Evolutionary conservation across 169 alveolate species (phyloP).

Genomic region (Neospora caninum): DNA sequence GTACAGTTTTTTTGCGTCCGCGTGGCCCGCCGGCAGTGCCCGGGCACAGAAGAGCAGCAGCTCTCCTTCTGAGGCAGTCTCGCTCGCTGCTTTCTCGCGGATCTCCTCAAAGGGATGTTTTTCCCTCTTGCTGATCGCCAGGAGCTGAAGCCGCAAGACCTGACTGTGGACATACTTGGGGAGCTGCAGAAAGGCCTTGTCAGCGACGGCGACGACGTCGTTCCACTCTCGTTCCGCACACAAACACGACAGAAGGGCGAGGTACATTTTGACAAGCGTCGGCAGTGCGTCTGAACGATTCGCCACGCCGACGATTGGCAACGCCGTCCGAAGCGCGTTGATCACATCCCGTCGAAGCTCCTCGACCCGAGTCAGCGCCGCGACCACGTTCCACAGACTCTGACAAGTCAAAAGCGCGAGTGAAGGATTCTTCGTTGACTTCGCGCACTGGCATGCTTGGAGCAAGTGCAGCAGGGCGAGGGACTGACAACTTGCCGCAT

Average conservation of each 20-base stretch:
- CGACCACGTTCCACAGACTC: constrained; percentile 38
- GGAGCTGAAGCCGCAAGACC: constrained; percentile 7
- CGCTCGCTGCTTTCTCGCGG: constrained; percentile 5
- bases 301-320: not conserved
- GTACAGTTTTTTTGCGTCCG: not conserved
- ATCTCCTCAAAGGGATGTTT: not conserved
- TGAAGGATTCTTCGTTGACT: not conserved
- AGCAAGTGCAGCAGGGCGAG: constrained; percentile 11
- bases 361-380: not conserved
- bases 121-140: not conserved
- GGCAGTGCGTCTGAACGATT: not conserved
- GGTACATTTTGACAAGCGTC: constrained; percentile 1
- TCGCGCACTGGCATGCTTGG: constrained; percentile 17
- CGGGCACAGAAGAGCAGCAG: constrained; percentile 35
- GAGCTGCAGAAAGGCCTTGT: constrained; percentile 26
- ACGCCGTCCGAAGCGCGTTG: not conserved
- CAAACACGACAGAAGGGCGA: constrained; percentile 15
- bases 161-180: not conserved
- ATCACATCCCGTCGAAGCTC: not conserved
- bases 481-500: not conserved
- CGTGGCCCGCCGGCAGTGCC: not conserved
- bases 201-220: constrained; percentile 24
- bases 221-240: not conserved
- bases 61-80: not conserved
- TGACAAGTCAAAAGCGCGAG: not conserved